Percentiles rank a stretch among this genome's conserved stretches.
These are phyloP conservation scores for Dactylorhiza incarnata DNA, from an alignment of 106 monocot species.

Conservation along the genomic window DNA sequence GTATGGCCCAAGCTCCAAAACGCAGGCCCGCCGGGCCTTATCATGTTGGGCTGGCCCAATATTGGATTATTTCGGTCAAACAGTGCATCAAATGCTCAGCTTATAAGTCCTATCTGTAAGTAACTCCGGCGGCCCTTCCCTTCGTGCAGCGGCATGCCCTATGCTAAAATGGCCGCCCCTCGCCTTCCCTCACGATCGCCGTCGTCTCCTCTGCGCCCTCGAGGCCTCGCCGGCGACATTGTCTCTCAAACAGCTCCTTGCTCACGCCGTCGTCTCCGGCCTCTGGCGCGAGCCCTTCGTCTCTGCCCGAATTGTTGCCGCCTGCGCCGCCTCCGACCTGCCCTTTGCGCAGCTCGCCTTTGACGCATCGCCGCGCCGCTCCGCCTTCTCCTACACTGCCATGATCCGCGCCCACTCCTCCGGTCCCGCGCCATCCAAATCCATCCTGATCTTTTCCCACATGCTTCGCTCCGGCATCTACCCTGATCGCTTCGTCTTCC, in stretches of 20 bases:
- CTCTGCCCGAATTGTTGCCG: constrained; percentile 5
- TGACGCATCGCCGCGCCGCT: constrained; percentile 1
- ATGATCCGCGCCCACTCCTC: constrained; percentile 13
- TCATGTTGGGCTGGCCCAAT: too few species aligned
- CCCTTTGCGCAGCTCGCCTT: constrained; percentile 7
- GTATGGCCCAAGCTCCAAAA: too few species aligned
- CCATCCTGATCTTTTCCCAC: constrained; percentile 6
- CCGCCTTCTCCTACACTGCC: constrained; percentile 2
- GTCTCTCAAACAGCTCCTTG: neutral
- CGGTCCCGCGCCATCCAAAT: neutral
- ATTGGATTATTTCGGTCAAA: too few species aligned
- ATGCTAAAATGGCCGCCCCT: neutral
- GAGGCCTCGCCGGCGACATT: neutral
- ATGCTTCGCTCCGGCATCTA: constrained; percentile 22
- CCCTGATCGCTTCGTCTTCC: constrained; percentile 28
- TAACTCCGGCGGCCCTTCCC: too few species aligned
- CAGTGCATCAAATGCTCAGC: too few species aligned
- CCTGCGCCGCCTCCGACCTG: constrained; percentile 4
- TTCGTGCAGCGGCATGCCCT: neutral
- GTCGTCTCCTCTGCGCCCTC: neutral
- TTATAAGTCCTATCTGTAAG: too few species aligned
- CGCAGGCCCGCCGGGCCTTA: too few species aligned
- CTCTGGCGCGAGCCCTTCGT: constrained; percentile 7
- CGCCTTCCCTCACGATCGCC: neutral
- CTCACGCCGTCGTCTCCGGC: constrained; percentile 2